phyloP scores from a whole-genome alignment of 1,284 basidiomycete species.

The Schizophyllum amplum region DNA sequence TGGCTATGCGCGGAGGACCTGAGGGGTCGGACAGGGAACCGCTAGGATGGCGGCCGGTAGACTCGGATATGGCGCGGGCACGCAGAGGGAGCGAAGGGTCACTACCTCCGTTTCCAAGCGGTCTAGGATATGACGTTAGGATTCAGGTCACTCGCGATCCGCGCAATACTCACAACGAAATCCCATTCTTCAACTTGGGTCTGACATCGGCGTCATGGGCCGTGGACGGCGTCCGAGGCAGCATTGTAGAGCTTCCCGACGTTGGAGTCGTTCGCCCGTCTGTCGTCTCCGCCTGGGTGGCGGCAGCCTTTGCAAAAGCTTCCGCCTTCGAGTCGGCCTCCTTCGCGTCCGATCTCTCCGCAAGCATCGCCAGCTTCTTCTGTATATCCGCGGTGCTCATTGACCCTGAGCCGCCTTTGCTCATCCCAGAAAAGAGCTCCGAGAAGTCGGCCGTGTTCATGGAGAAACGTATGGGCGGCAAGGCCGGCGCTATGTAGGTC shows the following conservation, averaged over 20 bases:
- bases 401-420: slow-evolving; percentile 10
- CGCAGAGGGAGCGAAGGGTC: slow-evolving; percentile 1
- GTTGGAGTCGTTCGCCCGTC: not conserved
- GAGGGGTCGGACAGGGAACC: not conserved
- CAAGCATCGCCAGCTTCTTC: slow-evolving; percentile 32
- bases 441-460: slow-evolving; percentile 75
- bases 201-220: not conserved
- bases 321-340: not conserved
- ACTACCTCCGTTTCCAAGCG: not conserved
- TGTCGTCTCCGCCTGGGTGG: not conserved
- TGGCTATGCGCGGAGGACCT: slow-evolving; percentile 27
- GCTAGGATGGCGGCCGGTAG: slow-evolving; percentile 2
- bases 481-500: slow-evolving; percentile 71
- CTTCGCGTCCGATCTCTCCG: slow-evolving; percentile 21
- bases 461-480: slow-evolving; percentile 78
- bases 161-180: not conserved
- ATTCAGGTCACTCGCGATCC: too few species aligned
- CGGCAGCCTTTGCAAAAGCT: not conserved
- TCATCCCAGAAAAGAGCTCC: slow-evolving; percentile 38
- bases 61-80: slow-evolving; percentile 11
- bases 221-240: not conserved
- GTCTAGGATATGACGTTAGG: too few species aligned
- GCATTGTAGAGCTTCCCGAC: not conserved
- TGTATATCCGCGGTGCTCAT: not conserved
- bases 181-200: not conserved